A percentile compares a stretch with the other conserved stretches of the same genome.
Evolutionary conservation across 176 grass and related monocot genomes (phyloP).

Genomic region (Coix lacrymajobi): DNA sequence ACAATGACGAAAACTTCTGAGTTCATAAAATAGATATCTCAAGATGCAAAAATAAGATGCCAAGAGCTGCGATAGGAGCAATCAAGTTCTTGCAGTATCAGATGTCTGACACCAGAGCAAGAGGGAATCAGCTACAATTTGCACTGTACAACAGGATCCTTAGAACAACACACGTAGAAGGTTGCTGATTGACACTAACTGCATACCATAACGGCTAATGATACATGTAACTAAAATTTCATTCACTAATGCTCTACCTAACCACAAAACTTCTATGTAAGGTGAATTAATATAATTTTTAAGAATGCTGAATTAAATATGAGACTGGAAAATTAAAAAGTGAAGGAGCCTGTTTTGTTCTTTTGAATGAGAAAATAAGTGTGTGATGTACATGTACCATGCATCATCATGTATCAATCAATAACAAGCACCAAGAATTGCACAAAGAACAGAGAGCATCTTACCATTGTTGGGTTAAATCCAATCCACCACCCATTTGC

Average conservation of each 20-base stretch:
- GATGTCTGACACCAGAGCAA: not conserved
- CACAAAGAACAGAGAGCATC: not conserved
- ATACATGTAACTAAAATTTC: not conserved
- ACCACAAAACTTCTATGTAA: not conserved
- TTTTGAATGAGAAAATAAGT: not conserved
- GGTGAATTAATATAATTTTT: not conserved
- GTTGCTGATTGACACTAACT: not conserved
- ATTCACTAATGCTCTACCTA: not conserved
- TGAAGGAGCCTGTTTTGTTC: not conserved
- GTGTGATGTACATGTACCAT: not conserved
- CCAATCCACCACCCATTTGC: constrained; percentile 95
- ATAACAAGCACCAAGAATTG: not conserved
- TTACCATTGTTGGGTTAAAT: constrained; percentile 72
- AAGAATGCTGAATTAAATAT: not conserved
- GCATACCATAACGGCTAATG: not conserved
- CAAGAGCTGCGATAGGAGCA: not conserved
- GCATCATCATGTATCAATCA: not conserved
- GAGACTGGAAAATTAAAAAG: not conserved
- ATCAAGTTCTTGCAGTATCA: not conserved
- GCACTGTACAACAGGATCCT: not conserved
- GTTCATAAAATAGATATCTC: not conserved
- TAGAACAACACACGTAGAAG: not conserved
- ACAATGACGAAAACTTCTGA: not conserved
- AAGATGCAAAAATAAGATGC: not conserved
- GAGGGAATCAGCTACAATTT: not conserved